Conservation (phyloP, 1,284 basidiomycete genomes). For the Schizopora paradoxa region DNA sequence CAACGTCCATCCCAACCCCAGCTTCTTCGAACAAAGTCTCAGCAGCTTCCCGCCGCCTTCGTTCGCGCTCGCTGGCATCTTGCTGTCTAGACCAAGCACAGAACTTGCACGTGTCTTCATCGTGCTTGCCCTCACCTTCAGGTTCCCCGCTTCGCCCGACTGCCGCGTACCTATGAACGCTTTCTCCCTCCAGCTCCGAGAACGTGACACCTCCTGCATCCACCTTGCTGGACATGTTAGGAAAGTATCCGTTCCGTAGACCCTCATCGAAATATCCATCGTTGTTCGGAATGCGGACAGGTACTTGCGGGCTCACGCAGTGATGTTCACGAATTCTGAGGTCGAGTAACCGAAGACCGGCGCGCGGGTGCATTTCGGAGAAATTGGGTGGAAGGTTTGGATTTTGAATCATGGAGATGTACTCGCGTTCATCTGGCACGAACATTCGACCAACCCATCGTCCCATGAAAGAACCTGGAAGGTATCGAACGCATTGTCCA, state of each 20-base stretch:
- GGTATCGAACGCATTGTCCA: slow-evolving; percentile 37
- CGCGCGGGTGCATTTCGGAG: slow-evolving; percentile 31
- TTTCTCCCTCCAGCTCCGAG: slow-evolving; percentile 13
- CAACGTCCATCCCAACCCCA: slow-evolving; percentile 24
- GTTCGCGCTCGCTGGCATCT: slow-evolving; percentile 21
- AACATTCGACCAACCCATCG: slow-evolving; percentile 57
- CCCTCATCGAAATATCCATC: slow-evolving; percentile 36
- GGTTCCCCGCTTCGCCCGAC: slow-evolving; percentile 33
- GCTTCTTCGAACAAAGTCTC: slow-evolving; percentile 17
- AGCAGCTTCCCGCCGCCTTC: slow-evolving; percentile 11
- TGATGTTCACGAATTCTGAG: slow-evolving; percentile 53
- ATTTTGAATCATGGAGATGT: slow-evolving; percentile 30
- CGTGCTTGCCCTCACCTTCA: slow-evolving; percentile 36
- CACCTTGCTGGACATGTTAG: slow-evolving; percentile 22
- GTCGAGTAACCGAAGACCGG: slow-evolving; percentile 43
- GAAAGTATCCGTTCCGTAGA: slow-evolving; percentile 53
- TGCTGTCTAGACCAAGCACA: slow-evolving; percentile 24
- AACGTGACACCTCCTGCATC: slow-evolving; percentile 18
- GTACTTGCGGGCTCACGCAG: slow-evolving; percentile 37
- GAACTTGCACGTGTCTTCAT: slow-evolving; percentile 34
- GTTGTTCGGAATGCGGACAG: slow-evolving; percentile 25
- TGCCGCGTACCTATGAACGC: slow-evolving; percentile 20
- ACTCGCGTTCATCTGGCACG: slow-evolving; percentile 33
- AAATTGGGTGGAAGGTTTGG: slow-evolving; percentile 30
- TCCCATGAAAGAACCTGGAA: slow-evolving; percentile 45